Percentiles rank a stretch among this genome's conserved stretches.
phyloP scores from a whole-genome alignment of 2,329 filamentous ascomycete species.

The Penicillium nordicum region DNA sequence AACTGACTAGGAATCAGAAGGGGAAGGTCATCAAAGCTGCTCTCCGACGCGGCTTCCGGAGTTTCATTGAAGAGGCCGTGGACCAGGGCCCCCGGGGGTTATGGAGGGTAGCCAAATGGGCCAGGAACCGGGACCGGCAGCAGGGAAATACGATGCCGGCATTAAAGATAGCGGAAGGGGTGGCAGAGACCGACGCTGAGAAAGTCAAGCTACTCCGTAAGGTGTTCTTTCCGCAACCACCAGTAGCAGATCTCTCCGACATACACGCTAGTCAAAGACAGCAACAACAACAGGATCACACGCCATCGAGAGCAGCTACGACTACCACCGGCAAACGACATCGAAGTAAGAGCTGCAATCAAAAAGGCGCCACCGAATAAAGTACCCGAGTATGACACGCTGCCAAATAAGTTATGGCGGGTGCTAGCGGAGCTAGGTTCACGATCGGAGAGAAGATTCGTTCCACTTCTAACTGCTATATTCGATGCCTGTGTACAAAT shows the following conservation, averaged over 20 bases:
- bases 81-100: background rate
- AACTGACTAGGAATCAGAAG: background rate
- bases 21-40: background rate
- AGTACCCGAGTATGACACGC: slow-evolving; percentile 5
- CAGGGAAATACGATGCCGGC: background rate
- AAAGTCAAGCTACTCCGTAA: background rate
- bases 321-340: background rate
- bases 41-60: background rate
- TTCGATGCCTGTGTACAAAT: background rate
- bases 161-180: background rate
- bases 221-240: no score
- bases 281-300: no score
- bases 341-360: background rate
- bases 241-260: no score
- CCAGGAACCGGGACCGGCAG: background rate
- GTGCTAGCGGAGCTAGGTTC: background rate
- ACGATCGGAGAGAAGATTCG: background rate
- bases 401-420: slow-evolving; percentile 6
- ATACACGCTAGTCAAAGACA: no score
- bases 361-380: slow-evolving; percentile 3
- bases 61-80: background rate
- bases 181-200: background rate
- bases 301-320: background rate
- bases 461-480: background rate
- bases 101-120: background rate